Base-by-base conservation (phyloP, 164 flowering plant genomes). In the Magnolia changhungtana region DNA sequence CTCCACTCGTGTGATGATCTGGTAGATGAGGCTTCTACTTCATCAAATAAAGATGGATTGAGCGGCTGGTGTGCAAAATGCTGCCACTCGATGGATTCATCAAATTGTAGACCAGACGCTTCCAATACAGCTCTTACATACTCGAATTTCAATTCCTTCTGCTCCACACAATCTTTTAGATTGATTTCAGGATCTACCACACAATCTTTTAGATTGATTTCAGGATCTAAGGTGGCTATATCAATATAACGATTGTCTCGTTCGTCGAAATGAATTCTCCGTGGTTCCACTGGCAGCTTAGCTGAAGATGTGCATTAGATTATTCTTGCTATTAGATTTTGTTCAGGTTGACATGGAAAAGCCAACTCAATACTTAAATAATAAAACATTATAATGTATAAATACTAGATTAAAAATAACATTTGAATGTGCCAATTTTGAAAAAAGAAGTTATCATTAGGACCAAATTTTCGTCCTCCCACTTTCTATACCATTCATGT, bases 61-160 rank as follows among this genome's bases (percentile, higher is more conserved):
- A 94, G 87, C 72, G 87, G 86, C 51, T 85, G 87, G 31, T 87
- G 85, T 64, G 92, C 80, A 21, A 86, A 75, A 75, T 83, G 81
- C 73, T 85, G 85, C 75, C 77, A 86, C 74, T 69, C 61, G 29
- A 74, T 80, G 58, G 89, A 76, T 73, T 91, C 89, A 71, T 89
- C 87, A 88, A 87, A 88, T 65, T 74, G 82, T 73, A 91, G 72
- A 4, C 86, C 88, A 6, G 91, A 89, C 27, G 86, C 86, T 67
- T 84, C 78, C 71, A 96, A 52, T 20, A 91, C 91, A 0, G 87
- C 84, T 77, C 82, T 89, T 50, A 94, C 88, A 73, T 86, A 94
- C 77, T 87, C 90, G 51, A 85, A 83, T 29, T 85, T 65, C 7
- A 82, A 76, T 75, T 86, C 86, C 71, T 82, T 84, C 27, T 85